phyloP scores from a whole-genome alignment of 1,139 yeast genomes.

The Candida tetrigidarum region DNA sequence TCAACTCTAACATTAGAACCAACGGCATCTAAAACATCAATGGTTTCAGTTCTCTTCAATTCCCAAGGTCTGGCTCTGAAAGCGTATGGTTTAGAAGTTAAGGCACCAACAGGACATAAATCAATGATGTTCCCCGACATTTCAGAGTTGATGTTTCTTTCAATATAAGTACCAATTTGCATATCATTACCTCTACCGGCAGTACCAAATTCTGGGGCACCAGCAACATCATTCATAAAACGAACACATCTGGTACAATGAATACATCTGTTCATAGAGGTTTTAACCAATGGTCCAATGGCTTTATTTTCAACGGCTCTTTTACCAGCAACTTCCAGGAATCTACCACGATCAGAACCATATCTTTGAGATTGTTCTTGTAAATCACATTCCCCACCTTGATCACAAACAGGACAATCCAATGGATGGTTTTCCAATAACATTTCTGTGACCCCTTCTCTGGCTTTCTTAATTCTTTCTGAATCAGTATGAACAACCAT shows the following conservation, averaged over 20 bases:
- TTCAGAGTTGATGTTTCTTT: constrained; percentile 83
- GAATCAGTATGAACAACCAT: constrained; percentile 86
- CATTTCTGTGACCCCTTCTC: constrained; percentile 93
- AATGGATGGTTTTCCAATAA: constrained; percentile 87
- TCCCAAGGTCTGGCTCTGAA: constrained; percentile 96
- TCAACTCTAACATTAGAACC: constrained; percentile 88
- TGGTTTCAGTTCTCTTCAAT: constrained; percentile 84
- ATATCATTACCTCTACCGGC: constrained; percentile 91
- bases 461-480: constrained; percentile 80
- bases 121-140: constrained; percentile 88
- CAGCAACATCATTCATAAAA: constrained; percentile 89
- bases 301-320: constrained; percentile 92
- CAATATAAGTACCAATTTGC: constrained; percentile 91
- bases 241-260: constrained; percentile 94
- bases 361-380: constrained; percentile 88
- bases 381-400: constrained; percentile 93
- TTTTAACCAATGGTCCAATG: constrained; percentile 87
- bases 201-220: constrained; percentile 90
- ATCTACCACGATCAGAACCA: constrained; percentile 88
- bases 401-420: constrained; percentile 94
- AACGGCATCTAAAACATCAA: constrained; percentile 84
- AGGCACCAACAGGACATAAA: constrained; percentile 92
- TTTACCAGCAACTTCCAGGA: constrained; percentile 79
- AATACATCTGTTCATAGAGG: constrained; percentile 92
- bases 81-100: constrained; percentile 88